Conservation (phyloP, 371 early-diverging fungal species). For the Zopfochytrium polystomum region DNA sequence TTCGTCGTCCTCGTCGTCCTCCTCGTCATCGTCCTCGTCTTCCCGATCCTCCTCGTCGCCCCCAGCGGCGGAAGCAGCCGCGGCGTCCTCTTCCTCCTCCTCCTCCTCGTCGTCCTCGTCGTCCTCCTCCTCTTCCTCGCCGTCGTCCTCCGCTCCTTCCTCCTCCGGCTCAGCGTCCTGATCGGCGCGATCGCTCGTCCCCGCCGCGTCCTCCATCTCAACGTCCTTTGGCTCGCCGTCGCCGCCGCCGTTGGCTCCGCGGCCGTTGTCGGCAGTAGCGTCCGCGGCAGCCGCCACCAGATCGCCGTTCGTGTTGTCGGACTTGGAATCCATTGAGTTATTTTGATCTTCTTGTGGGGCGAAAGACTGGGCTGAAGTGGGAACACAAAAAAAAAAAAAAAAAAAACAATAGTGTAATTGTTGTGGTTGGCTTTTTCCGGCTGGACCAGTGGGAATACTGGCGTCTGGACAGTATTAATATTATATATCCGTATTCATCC, state of each 20-base stretch:
- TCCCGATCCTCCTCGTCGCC: background rate
- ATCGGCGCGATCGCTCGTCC: background rate
- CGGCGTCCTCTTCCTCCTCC: background rate
- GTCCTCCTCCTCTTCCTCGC: background rate
- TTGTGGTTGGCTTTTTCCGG: no score
- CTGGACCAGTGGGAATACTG: no score
- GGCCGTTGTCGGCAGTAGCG: background rate
- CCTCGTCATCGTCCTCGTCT: constrained; percentile 7
- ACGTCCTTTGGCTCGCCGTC: background rate
- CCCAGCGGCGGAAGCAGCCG: background rate
- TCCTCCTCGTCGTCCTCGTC: background rate
- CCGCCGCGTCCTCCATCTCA: background rate
- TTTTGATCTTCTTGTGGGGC: no score
- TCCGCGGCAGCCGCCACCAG: no score
- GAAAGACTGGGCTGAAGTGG: no score
- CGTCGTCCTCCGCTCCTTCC: no score
- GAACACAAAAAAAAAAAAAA: no score
- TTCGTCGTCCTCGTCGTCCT: background rate
- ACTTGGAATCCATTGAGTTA: no score
- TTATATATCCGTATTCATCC: no score
- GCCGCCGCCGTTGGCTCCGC: background rate
- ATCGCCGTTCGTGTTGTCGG: no score
- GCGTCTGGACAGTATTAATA: no score
- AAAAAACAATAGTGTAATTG: no score
- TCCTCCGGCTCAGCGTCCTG: background rate